Evolutionary conservation across 192 early-diverging fungal species (phyloP).

Genomic region (Lunasporangiospora selenospora): DNA sequence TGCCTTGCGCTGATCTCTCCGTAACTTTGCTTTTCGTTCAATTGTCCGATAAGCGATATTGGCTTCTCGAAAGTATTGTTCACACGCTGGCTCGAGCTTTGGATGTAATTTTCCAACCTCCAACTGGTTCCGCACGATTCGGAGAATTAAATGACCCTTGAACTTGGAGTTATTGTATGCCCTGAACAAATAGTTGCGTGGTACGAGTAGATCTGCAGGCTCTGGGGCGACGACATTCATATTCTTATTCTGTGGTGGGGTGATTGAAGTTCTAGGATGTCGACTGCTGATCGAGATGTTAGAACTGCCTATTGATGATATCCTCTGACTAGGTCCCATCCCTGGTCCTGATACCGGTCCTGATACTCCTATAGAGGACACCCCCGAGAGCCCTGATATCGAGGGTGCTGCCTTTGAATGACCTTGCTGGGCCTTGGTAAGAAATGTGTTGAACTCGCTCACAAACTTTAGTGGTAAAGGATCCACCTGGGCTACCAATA

Average conservation of each 20-base stretch:
- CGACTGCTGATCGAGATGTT: too few relatives aligned
- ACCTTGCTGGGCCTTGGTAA: too few relatives aligned
- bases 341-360: too few relatives aligned
- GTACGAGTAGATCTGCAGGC: conserved; percentile 2
- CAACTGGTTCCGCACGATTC: conserved; percentile 7
- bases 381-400: too few relatives aligned
- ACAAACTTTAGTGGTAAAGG: conserved; percentile 22
- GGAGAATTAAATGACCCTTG: conserved; percentile 29
- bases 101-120: conserved; percentile 23
- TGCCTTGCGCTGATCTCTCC: conserved; percentile 8
- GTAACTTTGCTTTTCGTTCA: conserved; percentile 17
- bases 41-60: conserved; percentile 17
- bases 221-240: too few relatives aligned
- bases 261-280: background rate
- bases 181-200: conserved; percentile 24
- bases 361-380: too few relatives aligned
- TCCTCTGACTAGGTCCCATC: too few relatives aligned
- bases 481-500: conserved; percentile 12
- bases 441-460: too few relatives aligned
- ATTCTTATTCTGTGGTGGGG: too few relatives aligned
- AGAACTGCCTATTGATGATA: too few relatives aligned
- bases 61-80: conserved; percentile 38
- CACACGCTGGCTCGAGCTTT: conserved; percentile 18
- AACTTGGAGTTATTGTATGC: conserved; percentile 34
- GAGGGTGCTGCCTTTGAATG: too few relatives aligned